These are phyloP conservation scores for Trametes sanguinea DNA, from an alignment of 768 basidiomycete genomes.

Conservation along the genomic window DNA sequence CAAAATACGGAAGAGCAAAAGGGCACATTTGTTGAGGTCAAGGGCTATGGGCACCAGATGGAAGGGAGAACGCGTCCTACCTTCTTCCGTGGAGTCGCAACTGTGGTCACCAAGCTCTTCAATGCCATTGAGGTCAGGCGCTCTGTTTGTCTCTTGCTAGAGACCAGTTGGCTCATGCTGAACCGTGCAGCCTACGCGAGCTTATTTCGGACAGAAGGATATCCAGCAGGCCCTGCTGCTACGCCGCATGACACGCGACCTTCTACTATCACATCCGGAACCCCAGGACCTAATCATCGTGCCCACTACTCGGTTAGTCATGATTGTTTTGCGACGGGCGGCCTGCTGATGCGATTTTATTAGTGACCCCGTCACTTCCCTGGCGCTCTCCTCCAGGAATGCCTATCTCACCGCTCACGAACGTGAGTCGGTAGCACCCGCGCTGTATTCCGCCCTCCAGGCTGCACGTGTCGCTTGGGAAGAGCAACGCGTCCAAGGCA, in stretches of 20 bases:
- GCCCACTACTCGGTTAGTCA: slow-evolving; percentile 66
- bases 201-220: slow-evolving; percentile 98
- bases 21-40: slow-evolving; percentile 91
- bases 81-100: slow-evolving; percentile 95
- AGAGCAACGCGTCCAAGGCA: slow-evolving; percentile 47
- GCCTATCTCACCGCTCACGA: slow-evolving; percentile 72
- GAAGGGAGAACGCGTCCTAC: slow-evolving; percentile 85
- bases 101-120: slow-evolving; percentile 93
- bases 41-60: slow-evolving; percentile 90
- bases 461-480: slow-evolving; percentile 60
- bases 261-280: slow-evolving; percentile 78
- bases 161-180: neutral
- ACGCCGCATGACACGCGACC: slow-evolving; percentile 73
- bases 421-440: slow-evolving; percentile 59
- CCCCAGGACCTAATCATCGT: slow-evolving; percentile 80
- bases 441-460: slow-evolving; percentile 68
- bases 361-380: slow-evolving; percentile 51
- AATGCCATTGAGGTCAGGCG: slow-evolving; percentile 78
- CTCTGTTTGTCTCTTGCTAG: neutral
- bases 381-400: slow-evolving; percentile 93
- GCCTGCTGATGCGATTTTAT: neutral
- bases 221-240: slow-evolving; percentile 94
- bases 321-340: neutral
- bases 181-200: slow-evolving; percentile 70
- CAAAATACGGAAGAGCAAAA: slow-evolving; percentile 74